These are phyloP conservation scores for Geosmithia flava DNA, from an alignment of 2,329 filamentous ascomycete genomes.

Conservation along the genomic window DNA sequence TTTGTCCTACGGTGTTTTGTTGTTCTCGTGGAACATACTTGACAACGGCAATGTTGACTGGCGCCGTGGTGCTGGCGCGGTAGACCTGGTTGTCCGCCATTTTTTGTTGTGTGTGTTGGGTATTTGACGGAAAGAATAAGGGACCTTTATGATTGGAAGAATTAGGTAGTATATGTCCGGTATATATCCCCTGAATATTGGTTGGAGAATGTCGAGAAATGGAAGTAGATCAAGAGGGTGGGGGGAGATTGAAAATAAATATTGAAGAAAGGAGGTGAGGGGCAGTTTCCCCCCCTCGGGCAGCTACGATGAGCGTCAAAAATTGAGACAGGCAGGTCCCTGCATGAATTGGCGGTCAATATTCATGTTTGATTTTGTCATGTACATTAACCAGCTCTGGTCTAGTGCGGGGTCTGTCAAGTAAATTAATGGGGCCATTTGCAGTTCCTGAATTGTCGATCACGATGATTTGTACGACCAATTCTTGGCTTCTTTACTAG, in stretches of 20 bases:
- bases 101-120: neutral
- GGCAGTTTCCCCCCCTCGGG: neutral
- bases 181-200: neutral
- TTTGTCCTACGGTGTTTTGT: neutral
- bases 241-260: neutral
- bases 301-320: neutral
- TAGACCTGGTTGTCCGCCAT: slow-evolving; percentile 53
- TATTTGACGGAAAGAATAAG: neutral
- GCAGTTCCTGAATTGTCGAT: too few relatives aligned
- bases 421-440: too few relatives aligned
- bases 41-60: slow-evolving; percentile 96
- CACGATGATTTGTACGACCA: too few relatives aligned
- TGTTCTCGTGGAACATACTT: slow-evolving; percentile 43
- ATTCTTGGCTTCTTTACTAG: too few relatives aligned
- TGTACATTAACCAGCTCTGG: too few relatives aligned
- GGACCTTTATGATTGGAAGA: too few relatives aligned
- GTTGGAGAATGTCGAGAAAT: neutral
- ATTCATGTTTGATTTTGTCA: neutral
- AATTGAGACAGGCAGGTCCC: neutral
- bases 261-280: neutral
- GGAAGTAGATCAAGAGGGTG: neutral
- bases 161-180: too few relatives aligned
- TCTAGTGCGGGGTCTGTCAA: too few relatives aligned
- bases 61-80: slow-evolving; percentile 89
- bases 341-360: neutral